A percentile compares a stretch with the other conserved stretches of the same genome.
phyloP scores from a whole-genome alignment of 2,329 filamentous ascomycete species.

The Fusarium armeniacum region DNA sequence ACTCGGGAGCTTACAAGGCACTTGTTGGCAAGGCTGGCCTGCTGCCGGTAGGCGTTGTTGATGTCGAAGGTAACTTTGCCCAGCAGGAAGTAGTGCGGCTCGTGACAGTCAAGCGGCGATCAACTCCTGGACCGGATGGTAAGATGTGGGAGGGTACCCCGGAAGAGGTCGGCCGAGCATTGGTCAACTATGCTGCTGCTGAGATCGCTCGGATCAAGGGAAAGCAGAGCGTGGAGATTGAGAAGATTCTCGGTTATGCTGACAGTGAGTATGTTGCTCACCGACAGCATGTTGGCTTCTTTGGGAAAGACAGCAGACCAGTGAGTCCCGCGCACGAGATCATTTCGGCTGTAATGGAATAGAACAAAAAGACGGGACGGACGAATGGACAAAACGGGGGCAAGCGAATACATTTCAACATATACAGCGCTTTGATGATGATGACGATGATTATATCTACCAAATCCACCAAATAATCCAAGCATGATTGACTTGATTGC shows the following conservation, averaged over 20 bases:
- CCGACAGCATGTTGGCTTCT: slow-evolving; percentile 88
- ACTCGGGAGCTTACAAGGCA: slow-evolving; percentile 87
- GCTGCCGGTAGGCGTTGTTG: slow-evolving; percentile 90
- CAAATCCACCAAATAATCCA: slow-evolving; percentile 45
- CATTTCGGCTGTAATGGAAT: slow-evolving; percentile 42
- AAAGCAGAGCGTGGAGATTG: slow-evolving; percentile 84
- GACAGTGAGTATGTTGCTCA: slow-evolving; percentile 95
- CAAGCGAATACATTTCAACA: slow-evolving; percentile 44
- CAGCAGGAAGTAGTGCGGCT: slow-evolving; percentile 94
- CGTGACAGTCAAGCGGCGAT: slow-evolving; percentile 78
- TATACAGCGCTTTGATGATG: slow-evolving; percentile 41
- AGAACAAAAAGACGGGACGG: slow-evolving; percentile 1
- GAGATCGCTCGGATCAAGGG: slow-evolving; percentile 91
- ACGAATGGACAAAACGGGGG: slow-evolving; percentile 33
- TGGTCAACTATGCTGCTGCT: slow-evolving; percentile 91
- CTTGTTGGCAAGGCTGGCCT: slow-evolving; percentile 87
- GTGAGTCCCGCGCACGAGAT: slow-evolving; percentile 61
- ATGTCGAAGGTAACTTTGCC: slow-evolving; percentile 88
- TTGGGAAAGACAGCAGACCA: slow-evolving; percentile 67
- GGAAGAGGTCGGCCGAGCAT: slow-evolving; percentile 84
- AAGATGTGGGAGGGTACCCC: slow-evolving; percentile 66
- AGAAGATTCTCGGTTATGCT: slow-evolving; percentile 85
- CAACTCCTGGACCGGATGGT: slow-evolving; percentile 57
- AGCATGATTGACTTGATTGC: slow-evolving; percentile 34
- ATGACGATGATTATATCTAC: slow-evolving; percentile 40